Conservation (phyloP, 2,329 filamentous ascomycete species). For the Botrytis medusae region DNA sequence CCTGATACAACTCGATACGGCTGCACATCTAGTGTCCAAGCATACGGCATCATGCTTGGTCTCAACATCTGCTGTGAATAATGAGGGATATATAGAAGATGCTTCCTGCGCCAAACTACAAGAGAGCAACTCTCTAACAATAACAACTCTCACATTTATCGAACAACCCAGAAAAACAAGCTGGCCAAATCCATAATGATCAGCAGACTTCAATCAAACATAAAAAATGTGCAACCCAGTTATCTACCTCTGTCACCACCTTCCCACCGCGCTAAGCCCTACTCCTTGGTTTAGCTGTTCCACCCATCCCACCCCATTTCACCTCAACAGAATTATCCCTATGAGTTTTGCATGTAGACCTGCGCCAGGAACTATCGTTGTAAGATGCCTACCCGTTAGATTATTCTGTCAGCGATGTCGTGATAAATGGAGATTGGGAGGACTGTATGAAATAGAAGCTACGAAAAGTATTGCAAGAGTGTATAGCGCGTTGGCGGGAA, state of each 20-base stretch:
- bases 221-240: neutral
- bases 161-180: neutral
- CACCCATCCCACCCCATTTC: neutral
- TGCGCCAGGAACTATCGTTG: neutral
- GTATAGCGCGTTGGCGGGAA: slow-evolving; percentile 41
- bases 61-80: neutral
- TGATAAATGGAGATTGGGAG: neutral
- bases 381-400: neutral
- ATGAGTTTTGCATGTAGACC: neutral
- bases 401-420: slow-evolving; percentile 18
- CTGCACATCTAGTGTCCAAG: neutral
- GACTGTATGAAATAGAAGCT: neutral
- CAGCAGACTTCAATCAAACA: neutral
- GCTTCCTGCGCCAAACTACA: neutral
- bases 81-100: neutral
- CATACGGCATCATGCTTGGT: neutral
- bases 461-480: slow-evolving; percentile 31
- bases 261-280: neutral
- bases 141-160: neutral
- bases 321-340: neutral
- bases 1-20: neutral
- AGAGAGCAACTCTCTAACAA: neutral
- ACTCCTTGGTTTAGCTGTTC: neutral
- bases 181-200: neutral
- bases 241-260: neutral